These are phyloP conservation scores for Taiwanofungus camphoratus DNA, from an alignment of 1,284 basidiomycete genomes.

Conservation along the genomic window DNA sequence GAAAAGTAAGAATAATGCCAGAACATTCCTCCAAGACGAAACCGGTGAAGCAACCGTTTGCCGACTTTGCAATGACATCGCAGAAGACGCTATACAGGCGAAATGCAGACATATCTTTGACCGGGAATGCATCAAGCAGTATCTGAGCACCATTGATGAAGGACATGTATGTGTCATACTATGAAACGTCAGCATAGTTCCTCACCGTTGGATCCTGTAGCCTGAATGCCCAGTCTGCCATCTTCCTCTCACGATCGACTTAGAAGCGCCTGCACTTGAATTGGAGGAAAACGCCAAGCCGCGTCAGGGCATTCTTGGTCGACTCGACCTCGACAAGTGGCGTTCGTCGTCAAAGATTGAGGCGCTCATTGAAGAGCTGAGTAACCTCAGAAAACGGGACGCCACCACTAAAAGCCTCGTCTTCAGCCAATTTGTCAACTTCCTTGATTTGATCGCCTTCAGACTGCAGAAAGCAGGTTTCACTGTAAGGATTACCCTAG, in stretches of 20 bases:
- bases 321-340: conserved; percentile 88
- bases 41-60: conserved; percentile 76
- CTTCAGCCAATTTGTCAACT: conserved; percentile 92
- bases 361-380: conserved; percentile 91
- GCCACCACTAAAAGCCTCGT: conserved; percentile 95
- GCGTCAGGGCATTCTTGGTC: conserved; percentile 90
- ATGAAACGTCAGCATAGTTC: too few relatives aligned
- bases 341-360: conserved; percentile 96
- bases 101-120: conserved; percentile 91
- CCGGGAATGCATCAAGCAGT: conserved; percentile 94
- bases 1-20: conserved; percentile 75
- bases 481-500: conserved; percentile 56
- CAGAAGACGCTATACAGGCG: conserved; percentile 94
- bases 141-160: conserved; percentile 78
- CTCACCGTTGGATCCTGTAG: too few relatives aligned
- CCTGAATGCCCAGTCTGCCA: conserved; percentile 97
- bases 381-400: conserved; percentile 78
- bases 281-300: conserved; percentile 61
- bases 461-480: conserved; percentile 91
- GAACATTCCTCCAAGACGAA: conserved; percentile 55
- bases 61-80: conserved; percentile 93
- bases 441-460: conserved; percentile 88
- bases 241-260: conserved; percentile 87
- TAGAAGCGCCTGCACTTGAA: conserved; percentile 91
- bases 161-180: too few relatives aligned